These are phyloP conservation scores for Linum lewisii DNA, from an alignment of 345 rosid species.

Conservation along the genomic window DNA sequence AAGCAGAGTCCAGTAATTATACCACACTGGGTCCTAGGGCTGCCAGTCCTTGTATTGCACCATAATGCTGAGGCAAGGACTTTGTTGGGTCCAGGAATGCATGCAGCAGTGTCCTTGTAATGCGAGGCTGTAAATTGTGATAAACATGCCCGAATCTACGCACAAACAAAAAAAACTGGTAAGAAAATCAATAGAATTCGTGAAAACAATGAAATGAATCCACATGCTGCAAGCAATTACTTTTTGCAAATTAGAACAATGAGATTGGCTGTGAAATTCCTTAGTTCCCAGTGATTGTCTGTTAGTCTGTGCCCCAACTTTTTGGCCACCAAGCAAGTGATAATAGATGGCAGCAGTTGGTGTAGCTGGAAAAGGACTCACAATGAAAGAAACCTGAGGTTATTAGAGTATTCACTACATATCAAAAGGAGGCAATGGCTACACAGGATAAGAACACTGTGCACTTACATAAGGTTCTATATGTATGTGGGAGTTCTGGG, in stretches of 20 bases:
- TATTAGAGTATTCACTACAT: background rate
- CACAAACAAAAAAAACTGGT: constrained; percentile 10
- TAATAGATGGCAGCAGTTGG: constrained; percentile 66
- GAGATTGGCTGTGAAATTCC: constrained; percentile 58
- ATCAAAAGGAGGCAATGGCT: background rate
- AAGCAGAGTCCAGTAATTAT: constrained; percentile 13
- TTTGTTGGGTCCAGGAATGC: constrained; percentile 78
- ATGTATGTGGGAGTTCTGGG: constrained; percentile 69
- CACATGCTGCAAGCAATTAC: constrained; percentile 21
- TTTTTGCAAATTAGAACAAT: constrained; percentile 67
- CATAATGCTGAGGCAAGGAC: constrained; percentile 74
- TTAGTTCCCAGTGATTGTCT: constrained; percentile 77
- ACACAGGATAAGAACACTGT: constrained; percentile 6
- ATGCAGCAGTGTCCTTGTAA: constrained; percentile 76
- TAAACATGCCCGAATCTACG: constrained; percentile 82
- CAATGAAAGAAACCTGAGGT: background rate
- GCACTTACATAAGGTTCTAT: constrained; percentile 79
- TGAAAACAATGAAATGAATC: constrained; percentile 1
- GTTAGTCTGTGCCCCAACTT: constrained; percentile 52
- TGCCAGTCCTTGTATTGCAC: constrained; percentile 84
- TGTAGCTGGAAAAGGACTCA: constrained; percentile 49
- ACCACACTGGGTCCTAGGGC: constrained; percentile 79
- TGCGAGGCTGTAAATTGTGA: constrained; percentile 70
- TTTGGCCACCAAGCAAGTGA: constrained; percentile 72
- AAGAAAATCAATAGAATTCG: constrained; percentile 8